Base-by-base conservation (phyloP, 2,329 filamentous ascomycete species). In the Fusarium lyarnte region DNA sequence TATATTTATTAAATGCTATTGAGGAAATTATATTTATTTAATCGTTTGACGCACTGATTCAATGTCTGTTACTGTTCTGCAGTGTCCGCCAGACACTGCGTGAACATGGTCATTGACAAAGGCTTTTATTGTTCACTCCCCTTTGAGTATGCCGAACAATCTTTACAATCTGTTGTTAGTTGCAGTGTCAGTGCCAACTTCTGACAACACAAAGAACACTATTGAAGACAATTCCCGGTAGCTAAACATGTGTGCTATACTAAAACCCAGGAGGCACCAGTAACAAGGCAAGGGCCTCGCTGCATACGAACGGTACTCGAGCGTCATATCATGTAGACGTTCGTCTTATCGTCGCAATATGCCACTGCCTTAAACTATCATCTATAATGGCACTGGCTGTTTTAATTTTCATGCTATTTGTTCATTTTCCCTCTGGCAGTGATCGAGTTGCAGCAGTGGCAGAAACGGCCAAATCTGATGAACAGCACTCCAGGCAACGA, bases 361-460 rank as follows among this genome's bases (percentile, higher is more conserved):
- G 12, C 16, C 29, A 4, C 4, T 51, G 11, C 2, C 8, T 14
- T 36, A 5, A 8, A 10, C 5, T 23, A 6, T 0, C 0, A 25
- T 21, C 8, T 21, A 11, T 25, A 8, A 2, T 35, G 3, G 6
- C n/a, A 35, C 47, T 10, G 47, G n/a, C 3, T 35, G 47, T 21
- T 23, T 10, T 19, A 6, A 16, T 11, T 10, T 8, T 25, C 2
- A 21, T 13, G 13, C n/a, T 5, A 17, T 16, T 2, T 35, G n/a
- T 35, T 35, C n/a, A 4, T 14, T 14, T 14, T 6, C 8, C 8
- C 3, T 21, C 4, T 7, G 4, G 6, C n/a, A 21, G n/a, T 51
- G 47, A 35, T 35, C n/a, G 47, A 51, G 31, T 25, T 35, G 21
- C 31, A 13, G 21, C 49, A 52, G 49, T 52, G 49, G 23, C 33